Evolutionary conservation across 305 asterid species (phyloP), one percentile per base, ranked within the genome.

Genomic region (Plantago lanceolata): DNA sequence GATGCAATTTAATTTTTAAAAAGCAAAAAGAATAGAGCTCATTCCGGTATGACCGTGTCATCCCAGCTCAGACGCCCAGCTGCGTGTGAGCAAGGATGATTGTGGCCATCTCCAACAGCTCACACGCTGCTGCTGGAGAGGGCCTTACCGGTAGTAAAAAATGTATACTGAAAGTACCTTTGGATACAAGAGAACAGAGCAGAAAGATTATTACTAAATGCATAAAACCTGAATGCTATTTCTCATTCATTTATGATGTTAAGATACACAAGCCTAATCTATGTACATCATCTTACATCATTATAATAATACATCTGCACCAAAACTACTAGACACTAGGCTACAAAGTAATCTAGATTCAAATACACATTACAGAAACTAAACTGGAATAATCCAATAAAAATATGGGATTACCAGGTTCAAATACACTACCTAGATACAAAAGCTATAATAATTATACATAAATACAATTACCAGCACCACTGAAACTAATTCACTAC

Each of bases 401-500:
- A 31, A 28, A 20, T 57, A 57, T 44, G 70, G 75, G 69, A 71
- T 59, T 40, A 59, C 64, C 55, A 62, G 73, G 72, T 65, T 69
- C 51, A 61, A 26, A 8, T 18, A 69, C 19, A 57, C 50, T 63
- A 53, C 74, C 74, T 72, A 68, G 19, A 67, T 65, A 72, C 77
- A 75, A 14, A 62, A 29, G 16, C n/a, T 48, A 67, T 57, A 24
- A 24, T 24, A 24, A 54, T 48, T 65, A 63, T 63, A 70, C 78
- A 64, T 45, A 43, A 63, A 68, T 57, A 33, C 37, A 57, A 57
- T 68, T 35, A 26, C 28, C 28, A 24, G 2, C 2, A 24, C 28
- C 51, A 40, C 28, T 18, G 19, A 33, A 64, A 56, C 70, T 75
- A 86, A 66, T 76, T 83, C 64, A 85, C 48, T 29, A 76, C 65